Evolutionary conservation across 2,329 filamentous ascomycete species (phyloP).

Genomic region (Sclerotinia spermophila): DNA sequence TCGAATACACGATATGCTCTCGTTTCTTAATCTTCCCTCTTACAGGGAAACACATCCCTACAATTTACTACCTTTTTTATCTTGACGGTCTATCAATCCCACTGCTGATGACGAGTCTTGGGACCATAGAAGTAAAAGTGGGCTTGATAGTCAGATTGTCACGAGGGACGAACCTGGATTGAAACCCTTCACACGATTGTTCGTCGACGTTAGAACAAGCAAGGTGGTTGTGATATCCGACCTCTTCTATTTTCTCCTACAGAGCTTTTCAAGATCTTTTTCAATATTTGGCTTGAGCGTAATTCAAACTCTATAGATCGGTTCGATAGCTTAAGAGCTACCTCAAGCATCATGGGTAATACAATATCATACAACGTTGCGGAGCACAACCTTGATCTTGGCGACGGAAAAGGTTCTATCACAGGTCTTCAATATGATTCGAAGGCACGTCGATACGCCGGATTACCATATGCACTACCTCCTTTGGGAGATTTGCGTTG

Average conservation of each 20-base stretch:
- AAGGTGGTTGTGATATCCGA: not conserved
- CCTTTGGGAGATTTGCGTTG: constrained; percentile 30
- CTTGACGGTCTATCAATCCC: not conserved
- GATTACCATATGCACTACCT: constrained; percentile 32
- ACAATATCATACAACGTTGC: constrained; percentile 29
- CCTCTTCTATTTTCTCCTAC: not conserved
- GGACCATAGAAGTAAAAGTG: not conserved
- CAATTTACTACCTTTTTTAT: not conserved
- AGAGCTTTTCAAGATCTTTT: too few species aligned
- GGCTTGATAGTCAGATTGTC: not conserved
- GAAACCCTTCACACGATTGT: not conserved
- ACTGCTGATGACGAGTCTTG: not conserved
- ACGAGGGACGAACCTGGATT: not conserved
- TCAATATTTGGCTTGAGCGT: not conserved
- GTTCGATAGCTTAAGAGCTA: not conserved
- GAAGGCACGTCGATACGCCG: constrained; percentile 39
- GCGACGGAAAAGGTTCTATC: constrained; percentile 31
- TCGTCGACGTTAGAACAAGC: not conserved
- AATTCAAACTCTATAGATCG: not conserved
- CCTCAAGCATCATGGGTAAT: constrained; percentile 6
- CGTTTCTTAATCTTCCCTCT: not conserved
- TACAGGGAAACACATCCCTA: not conserved
- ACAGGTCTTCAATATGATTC: constrained; percentile 39
- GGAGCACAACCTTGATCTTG: constrained; percentile 31
- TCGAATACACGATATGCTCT: not conserved